These are phyloP conservation scores for Orbilia oligospora DNA, from an alignment of 2,329 filamentous ascomycete genomes.

Conservation along the genomic window DNA sequence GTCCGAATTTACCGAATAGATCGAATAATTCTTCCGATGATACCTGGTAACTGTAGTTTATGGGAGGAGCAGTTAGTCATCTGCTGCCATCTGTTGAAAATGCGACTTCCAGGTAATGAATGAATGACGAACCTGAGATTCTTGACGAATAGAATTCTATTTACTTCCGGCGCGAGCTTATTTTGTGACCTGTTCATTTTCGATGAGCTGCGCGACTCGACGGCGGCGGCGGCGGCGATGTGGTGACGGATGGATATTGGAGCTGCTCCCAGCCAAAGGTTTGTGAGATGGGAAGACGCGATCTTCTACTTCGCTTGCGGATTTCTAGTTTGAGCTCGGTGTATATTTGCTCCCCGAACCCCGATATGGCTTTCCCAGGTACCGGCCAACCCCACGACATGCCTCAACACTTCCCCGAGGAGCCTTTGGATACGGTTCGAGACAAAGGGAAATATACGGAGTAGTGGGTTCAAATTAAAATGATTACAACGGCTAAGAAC, in stretches of 20 bases:
- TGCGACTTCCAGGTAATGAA: not conserved
- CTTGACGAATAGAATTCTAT: conserved; percentile 99
- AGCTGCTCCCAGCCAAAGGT: conserved; percentile 25
- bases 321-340: conserved; percentile 26
- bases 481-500: conserved; percentile 47
- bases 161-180: conserved; percentile 99
- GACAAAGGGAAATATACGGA: not conserved
- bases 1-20: conserved; percentile 97
- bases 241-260: conserved; percentile 3
- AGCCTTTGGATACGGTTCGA: not conserved
- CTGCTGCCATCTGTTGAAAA: not conserved
- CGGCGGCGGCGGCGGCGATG: conserved; percentile 3
- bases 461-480: not conserved
- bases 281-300: conserved; percentile 40
- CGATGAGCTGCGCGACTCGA: conserved; percentile 67
- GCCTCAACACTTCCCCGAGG: not conserved
- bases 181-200: conserved; percentile 90
- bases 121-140: conserved; percentile 90
- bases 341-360: conserved; percentile 10
- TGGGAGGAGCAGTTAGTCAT: conserved; percentile 26
- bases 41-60: conserved; percentile 93
- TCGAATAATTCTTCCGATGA: conserved; percentile 98
- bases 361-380: not conserved
- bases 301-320: conserved; percentile 47
- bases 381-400: conserved; percentile 2